Conservation (phyloP, 768 basidiomycete genomes). For the Nidularia sp. region DNA sequence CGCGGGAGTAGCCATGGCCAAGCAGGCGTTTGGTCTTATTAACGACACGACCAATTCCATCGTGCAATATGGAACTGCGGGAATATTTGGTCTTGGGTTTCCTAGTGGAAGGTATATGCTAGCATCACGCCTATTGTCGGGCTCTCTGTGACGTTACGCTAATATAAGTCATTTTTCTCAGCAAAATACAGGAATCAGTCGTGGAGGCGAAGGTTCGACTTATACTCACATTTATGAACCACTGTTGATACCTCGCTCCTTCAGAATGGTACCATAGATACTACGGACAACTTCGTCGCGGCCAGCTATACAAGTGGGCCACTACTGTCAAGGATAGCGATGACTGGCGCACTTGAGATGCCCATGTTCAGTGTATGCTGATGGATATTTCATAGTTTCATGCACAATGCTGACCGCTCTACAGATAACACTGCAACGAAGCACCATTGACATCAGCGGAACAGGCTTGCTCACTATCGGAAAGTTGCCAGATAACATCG, state of each 20-base stretch:
- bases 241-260: not conserved
- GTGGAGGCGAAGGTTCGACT: slow-evolving; percentile 15
- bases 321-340: slow-evolving; percentile 41
- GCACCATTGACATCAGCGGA: slow-evolving; percentile 54
- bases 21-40: slow-evolving; percentile 55
- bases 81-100: slow-evolving; percentile 69
- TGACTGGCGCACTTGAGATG: slow-evolving; percentile 32
- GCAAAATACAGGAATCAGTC: slow-evolving; percentile 32
- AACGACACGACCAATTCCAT: slow-evolving; percentile 58
- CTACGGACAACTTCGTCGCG: slow-evolving; percentile 30
- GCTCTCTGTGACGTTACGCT: too few relatives aligned
- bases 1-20: slow-evolving; percentile 44
- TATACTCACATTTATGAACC: not conserved
- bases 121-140: too few relatives aligned
- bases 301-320: slow-evolving; percentile 37
- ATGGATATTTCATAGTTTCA: not conserved
- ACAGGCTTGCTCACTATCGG: slow-evolving; percentile 61
- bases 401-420: not conserved
- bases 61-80: slow-evolving; percentile 47
- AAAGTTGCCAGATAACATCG: slow-evolving; percentile 50
- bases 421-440: slow-evolving; percentile 53
- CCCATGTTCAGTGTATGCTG: slow-evolving; percentile 46
- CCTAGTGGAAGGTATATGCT: slow-evolving; percentile 53
- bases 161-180: slow-evolving; percentile 11
- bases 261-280: slow-evolving; percentile 16